These are phyloP conservation scores for Stellera chamaejasme DNA, from an alignment of 345 rosid genomes.

Conservation along the genomic window DNA sequence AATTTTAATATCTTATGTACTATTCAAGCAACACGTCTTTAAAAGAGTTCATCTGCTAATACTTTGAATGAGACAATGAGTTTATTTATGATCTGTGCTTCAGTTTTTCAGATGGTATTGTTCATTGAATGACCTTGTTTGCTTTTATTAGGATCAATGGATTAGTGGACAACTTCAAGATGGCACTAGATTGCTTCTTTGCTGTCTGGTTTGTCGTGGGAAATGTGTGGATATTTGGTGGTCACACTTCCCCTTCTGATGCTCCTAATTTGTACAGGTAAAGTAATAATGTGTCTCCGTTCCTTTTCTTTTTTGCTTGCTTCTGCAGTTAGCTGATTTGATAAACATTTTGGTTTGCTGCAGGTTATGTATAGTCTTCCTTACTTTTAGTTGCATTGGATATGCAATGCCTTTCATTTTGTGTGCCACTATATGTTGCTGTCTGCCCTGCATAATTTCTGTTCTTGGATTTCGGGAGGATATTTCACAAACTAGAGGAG, in stretches of 20 bases:
- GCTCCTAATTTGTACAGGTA: conserved; percentile 90
- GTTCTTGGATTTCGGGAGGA: conserved; percentile 71
- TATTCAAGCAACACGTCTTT: too few relatives aligned
- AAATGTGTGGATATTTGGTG: conserved; percentile 93
- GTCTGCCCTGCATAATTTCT: conserved; percentile 87
- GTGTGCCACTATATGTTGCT: conserved; percentile 87
- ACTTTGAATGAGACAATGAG: too few relatives aligned
- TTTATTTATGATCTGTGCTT: too few relatives aligned
- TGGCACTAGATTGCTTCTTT: conserved; percentile 87
- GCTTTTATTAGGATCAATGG: conserved; percentile 47
- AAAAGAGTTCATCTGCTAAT: too few relatives aligned
- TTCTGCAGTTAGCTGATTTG: not conserved
- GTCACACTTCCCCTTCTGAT: conserved; percentile 61
- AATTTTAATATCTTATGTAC: too few relatives aligned
- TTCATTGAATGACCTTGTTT: conserved; percentile 10
- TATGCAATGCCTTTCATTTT: conserved; percentile 93
- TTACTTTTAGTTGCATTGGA: conserved; percentile 86
- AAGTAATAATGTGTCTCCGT: not conserved
- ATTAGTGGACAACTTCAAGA: conserved; percentile 73
- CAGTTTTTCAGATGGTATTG: conserved; percentile 1
- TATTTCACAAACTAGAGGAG: conserved; percentile 74
- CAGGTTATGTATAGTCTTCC: conserved; percentile 90
- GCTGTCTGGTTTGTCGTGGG: conserved; percentile 98
- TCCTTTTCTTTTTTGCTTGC: not conserved
- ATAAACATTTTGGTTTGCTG: conserved; percentile 18